Conservation (phyloP, 2,329 filamentous ascomycete genomes). For the Bipolaris sorokiniana region DNA sequence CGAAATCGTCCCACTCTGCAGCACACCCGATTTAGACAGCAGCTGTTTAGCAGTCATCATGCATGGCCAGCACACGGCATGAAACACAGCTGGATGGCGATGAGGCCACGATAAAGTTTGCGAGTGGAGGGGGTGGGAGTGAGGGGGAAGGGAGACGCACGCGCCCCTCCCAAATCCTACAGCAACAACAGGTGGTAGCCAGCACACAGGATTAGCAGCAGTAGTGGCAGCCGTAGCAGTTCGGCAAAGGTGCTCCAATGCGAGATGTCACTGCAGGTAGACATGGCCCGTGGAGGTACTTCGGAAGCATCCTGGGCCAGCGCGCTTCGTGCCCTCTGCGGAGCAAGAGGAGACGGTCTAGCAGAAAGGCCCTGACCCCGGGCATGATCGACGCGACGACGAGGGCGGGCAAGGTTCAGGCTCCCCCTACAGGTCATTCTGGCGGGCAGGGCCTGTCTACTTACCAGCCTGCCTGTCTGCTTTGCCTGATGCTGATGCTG, state of each 20-base stretch:
- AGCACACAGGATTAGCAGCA: neutral
- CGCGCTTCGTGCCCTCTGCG: constrained; percentile 3
- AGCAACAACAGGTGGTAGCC: neutral
- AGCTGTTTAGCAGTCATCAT: constrained; percentile 15
- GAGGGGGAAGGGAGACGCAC: neutral
- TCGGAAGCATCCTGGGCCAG: constrained; percentile 12
- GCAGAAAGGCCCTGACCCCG: constrained; percentile 9
- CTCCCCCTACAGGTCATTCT: neutral
- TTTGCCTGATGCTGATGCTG: neutral
- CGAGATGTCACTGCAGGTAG: constrained; percentile 6
- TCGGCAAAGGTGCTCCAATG: constrained; percentile 11
- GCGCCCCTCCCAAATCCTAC: neutral
- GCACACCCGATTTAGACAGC: constrained; percentile 22
- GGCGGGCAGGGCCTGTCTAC: neutral
- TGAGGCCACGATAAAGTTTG: constrained; percentile 24
- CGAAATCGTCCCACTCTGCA: constrained; percentile 22
- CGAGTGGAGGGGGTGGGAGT: neutral
- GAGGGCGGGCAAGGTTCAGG: neutral
- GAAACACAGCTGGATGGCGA: constrained; percentile 21
- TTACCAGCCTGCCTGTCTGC: neutral
- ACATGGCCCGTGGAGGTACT: constrained; percentile 14
- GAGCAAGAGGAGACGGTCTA: neutral
- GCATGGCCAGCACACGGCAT: constrained; percentile 22
- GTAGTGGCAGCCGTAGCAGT: neutral
- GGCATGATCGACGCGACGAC: constrained; percentile 18